These are phyloP conservation scores for Chlorophyllum brunneum DNA, from an alignment of 768 basidiomycete species.

Conservation along the genomic window DNA sequence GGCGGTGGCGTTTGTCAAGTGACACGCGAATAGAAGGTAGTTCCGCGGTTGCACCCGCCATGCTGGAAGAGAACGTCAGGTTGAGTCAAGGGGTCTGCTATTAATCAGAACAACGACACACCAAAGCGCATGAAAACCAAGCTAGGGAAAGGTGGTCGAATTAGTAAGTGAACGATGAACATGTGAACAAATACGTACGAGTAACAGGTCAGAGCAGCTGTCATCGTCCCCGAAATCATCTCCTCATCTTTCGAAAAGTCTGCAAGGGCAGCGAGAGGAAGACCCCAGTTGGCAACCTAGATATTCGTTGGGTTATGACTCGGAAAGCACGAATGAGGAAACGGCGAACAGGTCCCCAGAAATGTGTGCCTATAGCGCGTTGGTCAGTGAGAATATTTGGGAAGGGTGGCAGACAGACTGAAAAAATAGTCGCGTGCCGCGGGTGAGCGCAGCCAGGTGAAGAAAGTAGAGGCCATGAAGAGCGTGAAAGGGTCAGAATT, in stretches of 20 bases:
- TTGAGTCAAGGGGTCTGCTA: conserved; percentile 5
- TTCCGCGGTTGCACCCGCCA: conserved; percentile 97
- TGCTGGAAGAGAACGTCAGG: conserved; percentile 40
- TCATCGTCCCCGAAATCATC: conserved; percentile 96
- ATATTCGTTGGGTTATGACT: conserved; percentile 14
- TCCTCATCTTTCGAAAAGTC: conserved; percentile 95
- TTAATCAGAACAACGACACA: conserved; percentile 29
- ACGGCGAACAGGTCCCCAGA: conserved; percentile 90
- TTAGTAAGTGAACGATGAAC: neutral
- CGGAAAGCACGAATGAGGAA: conserved; percentile 12
- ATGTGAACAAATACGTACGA: conserved; percentile 61
- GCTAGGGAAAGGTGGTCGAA: conserved; percentile 25
- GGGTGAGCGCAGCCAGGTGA: conserved; percentile 87
- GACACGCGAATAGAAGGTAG: conserved; percentile 93
- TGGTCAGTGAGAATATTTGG: conserved; percentile 2
- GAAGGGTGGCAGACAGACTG: conserved; percentile 50
- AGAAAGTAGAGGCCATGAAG: conserved; percentile 79
- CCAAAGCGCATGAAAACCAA: conserved; percentile 96
- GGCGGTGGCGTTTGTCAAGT: conserved; percentile 85
- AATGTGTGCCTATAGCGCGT: conserved; percentile 80
- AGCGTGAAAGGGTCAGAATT: conserved; percentile 9
- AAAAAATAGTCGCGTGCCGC: conserved; percentile 93
- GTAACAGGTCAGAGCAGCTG: conserved; percentile 82
- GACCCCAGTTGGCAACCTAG: conserved; percentile 97
- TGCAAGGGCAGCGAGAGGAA: conserved; percentile 88